Evolutionary conservation across 768 basidiomycete genomes (phyloP), one percentile per base, ranked within the genome.

Genomic region (Cystobasidium ongulense): DNA sequence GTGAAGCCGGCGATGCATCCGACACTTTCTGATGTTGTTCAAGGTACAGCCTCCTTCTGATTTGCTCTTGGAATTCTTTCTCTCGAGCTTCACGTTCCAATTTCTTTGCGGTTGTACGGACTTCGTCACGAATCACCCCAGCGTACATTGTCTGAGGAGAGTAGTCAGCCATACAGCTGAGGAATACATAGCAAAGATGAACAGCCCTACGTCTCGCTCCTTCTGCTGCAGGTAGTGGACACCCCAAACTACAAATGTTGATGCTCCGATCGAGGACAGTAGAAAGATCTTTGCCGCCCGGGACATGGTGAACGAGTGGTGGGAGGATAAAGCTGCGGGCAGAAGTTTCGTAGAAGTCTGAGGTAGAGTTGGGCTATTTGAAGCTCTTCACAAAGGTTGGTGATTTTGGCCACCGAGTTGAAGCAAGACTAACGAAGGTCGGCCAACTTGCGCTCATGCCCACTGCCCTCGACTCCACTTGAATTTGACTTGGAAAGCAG

Each of bases 101-200:
- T 76, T 84, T 85, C 82, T 92, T 92, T 78, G 87, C 86, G 78
- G 81, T 83, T 74, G 89, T 84, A 29, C 92, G 87, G 77, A 88
- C 90, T 78, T 97, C 94, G 79, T 96, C 93, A 64, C 88, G 86
- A 57, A 95, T 78, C 1, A 96, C 94, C 29, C 93, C 93, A 79
- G 88, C 84, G 79, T 90, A 95, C 93, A 96, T 96, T 33, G 83
- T 87, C 93, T 97, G 74, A 21, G 35, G 27, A 52, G 8, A 1
- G 8, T n/a, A 78, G 83, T 61, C 76, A 33, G 54, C 41, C 43
- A 18, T 54, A n/a, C 18, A 52, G 57, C 29, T 18, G 39, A 11
- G 1, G 31, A 43, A 25, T 25, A 23, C 46, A 31, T 33, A 23
- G 18, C 23, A 46, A 10, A 10, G 13, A 39, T 18, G 1, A 25